Evolutionary conservation across 164 flowering plant genomes (phyloP).

Genomic region (Protea cynaroides): DNA sequence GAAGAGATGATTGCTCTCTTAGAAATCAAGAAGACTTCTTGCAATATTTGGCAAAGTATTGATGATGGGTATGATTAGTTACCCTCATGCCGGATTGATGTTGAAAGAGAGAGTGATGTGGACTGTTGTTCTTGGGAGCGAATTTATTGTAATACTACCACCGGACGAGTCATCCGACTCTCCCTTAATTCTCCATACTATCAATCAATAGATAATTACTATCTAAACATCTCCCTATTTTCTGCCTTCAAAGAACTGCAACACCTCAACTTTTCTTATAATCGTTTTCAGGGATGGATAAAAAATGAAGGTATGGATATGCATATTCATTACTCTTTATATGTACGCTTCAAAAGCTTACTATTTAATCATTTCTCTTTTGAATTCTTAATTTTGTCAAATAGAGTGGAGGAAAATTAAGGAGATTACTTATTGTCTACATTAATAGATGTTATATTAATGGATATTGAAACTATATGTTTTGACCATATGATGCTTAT

Average conservation of each 20-base stretch:
- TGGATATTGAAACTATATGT: too few relatives aligned
- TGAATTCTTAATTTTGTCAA: too few relatives aligned
- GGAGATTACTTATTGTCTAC: too few relatives aligned
- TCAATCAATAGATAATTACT: background rate
- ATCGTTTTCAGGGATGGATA: background rate
- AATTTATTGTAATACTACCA: background rate
- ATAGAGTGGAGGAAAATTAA: too few relatives aligned
- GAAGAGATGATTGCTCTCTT: slow-evolving; percentile 7
- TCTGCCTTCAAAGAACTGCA: too few relatives aligned
- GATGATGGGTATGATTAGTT: background rate
- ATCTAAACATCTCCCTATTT: too few relatives aligned
- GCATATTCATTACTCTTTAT: background rate
- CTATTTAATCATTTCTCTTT: background rate
- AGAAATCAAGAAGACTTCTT: too few relatives aligned
- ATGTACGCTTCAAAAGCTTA: background rate
- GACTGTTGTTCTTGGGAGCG: too few relatives aligned
- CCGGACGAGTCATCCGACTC: slow-evolving; percentile 4
- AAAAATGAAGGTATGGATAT: background rate
- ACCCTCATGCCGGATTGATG: slow-evolving; percentile 3
- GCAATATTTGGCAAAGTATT: too few relatives aligned
- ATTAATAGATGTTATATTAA: too few relatives aligned
- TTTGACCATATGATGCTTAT: too few relatives aligned
- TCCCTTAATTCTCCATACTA: background rate
- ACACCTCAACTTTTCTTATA: background rate
- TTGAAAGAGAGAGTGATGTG: background rate